These are phyloP conservation scores for Tuber indicum DNA, from an alignment of 495 filamentous ascomycete species.

Conservation along the genomic window DNA sequence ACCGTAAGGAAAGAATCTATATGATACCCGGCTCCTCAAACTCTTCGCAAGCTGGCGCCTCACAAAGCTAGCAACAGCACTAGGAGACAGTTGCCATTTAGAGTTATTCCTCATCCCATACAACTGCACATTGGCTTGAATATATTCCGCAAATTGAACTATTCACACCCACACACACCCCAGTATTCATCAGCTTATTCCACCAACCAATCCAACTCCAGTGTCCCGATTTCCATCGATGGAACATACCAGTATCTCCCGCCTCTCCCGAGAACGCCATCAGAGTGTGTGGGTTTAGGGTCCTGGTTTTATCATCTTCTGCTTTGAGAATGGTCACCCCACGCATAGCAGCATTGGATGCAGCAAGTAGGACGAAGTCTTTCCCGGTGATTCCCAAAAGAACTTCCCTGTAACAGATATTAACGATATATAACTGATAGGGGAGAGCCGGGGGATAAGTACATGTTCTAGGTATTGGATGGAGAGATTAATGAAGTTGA, in stretches of 20 bases:
- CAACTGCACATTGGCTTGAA: conserved; percentile 95
- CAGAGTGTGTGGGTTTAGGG: conserved; percentile 82
- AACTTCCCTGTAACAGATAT: conserved; percentile 67
- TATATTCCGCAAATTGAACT: conserved; percentile 99
- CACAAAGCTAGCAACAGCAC: conserved; percentile 84
- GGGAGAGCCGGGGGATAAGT: background rate
- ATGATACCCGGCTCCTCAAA: conserved; percentile 61
- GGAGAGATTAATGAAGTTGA: background rate
- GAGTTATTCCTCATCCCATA: conserved; percentile 97
- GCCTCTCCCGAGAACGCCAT: conserved; percentile 97
- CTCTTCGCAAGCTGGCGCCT: conserved; percentile 84
- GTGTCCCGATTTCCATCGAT: conserved; percentile 8
- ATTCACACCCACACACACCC: conserved; percentile 32
- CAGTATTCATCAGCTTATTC: conserved; percentile 37
- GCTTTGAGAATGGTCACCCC: conserved; percentile 94
- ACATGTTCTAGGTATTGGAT: background rate
- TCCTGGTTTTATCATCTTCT: conserved; percentile 89
- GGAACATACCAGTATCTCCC: conserved; percentile 76
- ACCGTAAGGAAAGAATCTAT: conserved; percentile 13
- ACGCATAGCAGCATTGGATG: conserved; percentile 95
- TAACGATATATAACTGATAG: background rate
- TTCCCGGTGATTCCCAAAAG: conserved; percentile 96
- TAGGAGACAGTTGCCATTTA: conserved; percentile 66
- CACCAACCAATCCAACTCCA: background rate
- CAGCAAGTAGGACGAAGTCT: conserved; percentile 96